These are phyloP conservation scores for Balakata baccata DNA, from an alignment of 345 rosid species.

Conservation along the genomic window DNA sequence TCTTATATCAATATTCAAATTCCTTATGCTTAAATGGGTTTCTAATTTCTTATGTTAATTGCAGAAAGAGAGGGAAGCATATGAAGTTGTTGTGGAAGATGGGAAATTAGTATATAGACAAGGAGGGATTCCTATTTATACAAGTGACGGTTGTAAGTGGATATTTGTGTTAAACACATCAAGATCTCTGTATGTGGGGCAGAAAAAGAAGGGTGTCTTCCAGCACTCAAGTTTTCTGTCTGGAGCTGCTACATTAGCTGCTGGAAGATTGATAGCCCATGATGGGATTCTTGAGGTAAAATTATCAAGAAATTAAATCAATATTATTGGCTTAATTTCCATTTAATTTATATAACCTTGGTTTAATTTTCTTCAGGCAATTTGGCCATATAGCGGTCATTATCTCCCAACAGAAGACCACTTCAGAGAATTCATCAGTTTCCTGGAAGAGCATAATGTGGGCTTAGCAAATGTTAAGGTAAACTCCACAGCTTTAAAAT, in stretches of 20 bases:
- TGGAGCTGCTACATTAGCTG: slow-evolving; percentile 30
- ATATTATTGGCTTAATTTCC: no score
- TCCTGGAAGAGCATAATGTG: slow-evolving; percentile 23
- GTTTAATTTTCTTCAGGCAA: slow-evolving; percentile 15
- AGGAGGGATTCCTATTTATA: slow-evolving; percentile 34
- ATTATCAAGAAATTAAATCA: no score
- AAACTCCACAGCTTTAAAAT: not conserved
- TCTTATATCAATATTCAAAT: no score
- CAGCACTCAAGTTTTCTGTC: slow-evolving; percentile 52
- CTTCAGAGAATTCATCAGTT: slow-evolving; percentile 30
- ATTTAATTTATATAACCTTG: no score
- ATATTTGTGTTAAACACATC: slow-evolving; percentile 70
- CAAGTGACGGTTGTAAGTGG: slow-evolving; percentile 51
- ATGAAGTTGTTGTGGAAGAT: slow-evolving; percentile 54
- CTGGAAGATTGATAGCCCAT: slow-evolving; percentile 29
- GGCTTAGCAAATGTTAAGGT: slow-evolving; percentile 30
- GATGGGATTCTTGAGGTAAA: slow-evolving; percentile 26
- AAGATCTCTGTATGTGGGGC: slow-evolving; percentile 36
- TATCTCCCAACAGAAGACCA: slow-evolving; percentile 30
- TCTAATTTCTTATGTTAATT: not conserved
- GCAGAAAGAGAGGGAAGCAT: slow-evolving; percentile 65
- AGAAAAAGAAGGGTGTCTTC: slow-evolving; percentile 28
- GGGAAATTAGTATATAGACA: slow-evolving; percentile 53
- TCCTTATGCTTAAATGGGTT: no score
- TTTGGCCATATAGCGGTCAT: slow-evolving; percentile 33